Base-by-base conservation (phyloP, 768 basidiomycete genomes). In the Leucosporidium scottii region DNA sequence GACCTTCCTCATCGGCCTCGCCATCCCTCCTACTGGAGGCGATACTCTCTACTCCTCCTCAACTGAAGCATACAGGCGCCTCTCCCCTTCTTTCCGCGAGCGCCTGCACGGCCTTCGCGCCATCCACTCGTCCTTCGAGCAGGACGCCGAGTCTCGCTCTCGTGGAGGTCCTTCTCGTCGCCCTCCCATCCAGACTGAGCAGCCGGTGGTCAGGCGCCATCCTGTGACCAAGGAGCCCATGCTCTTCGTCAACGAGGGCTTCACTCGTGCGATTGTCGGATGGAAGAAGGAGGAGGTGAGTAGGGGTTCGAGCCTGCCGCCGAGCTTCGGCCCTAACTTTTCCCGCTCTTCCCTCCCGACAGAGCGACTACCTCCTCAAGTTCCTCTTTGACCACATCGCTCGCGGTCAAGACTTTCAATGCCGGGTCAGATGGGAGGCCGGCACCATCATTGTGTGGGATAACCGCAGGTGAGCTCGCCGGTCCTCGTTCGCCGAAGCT, bases 201-300 rank as follows among this genome's bases (percentile, higher is more conserved):
- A 93, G 70, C 91, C 90, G 4, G 78, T 93, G 28, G 82, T 93
- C 39, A 81, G 90, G 69, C 81, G 78, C 71, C 90, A 92, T 77
- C 90, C 91, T 1, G 90, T 91, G 36, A 93, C 91, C 0, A 89
- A 88, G 28, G 85, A 88, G 70, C 90, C 92, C 77, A 88, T 89
- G 0, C 81, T 91, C 61, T 93, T 88, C 77, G 89, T 94, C 68
- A 91, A 92, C 80, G 82, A 82, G 68, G 88, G 90, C 72, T 92
- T 93, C 81, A 89, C 90, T 0, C 66, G 78, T 6, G 82, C 85
- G 48, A 92, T 93, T 68, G 84, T 91, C 31, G 90, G 88, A 25
- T 81, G 91, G 67, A 93, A 91, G 82, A 79, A 82, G 39, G 89
- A 92, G 77, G 90, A 92, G 30, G 39, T 44, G 39, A 44, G 39